Evolutionary conservation across 495 filamentous ascomycete genomes (phyloP).

Genomic region (Bacidia rubella): DNA sequence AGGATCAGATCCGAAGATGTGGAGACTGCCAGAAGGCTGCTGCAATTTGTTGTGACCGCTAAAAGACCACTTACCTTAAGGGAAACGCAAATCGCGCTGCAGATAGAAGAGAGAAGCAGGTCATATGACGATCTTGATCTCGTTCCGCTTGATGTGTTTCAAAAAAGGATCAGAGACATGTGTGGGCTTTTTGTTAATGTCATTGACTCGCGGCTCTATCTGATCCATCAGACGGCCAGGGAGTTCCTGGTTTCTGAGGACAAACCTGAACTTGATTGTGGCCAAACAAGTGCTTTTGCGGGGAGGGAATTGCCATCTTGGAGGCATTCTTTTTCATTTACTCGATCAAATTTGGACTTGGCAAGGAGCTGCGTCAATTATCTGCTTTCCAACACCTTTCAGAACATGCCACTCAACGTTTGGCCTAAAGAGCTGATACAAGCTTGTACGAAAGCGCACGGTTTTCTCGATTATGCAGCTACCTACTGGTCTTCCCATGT

Average conservation of each 20-base stretch:
- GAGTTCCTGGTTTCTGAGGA: too few species aligned
- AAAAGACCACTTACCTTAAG: constrained; percentile 23
- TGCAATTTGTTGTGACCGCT: constrained; percentile 29
- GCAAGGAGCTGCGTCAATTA: background rate
- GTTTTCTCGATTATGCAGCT: too few species aligned
- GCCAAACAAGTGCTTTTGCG: too few species aligned
- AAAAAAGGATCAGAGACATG: constrained; percentile 20
- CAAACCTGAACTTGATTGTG: too few species aligned
- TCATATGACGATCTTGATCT: constrained; percentile 18
- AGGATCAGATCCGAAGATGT: constrained; percentile 20
- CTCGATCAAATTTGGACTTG: background rate
- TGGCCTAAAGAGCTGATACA: background rate
- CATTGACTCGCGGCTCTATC: constrained; percentile 22
- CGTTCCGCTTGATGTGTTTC: constrained; percentile 16
- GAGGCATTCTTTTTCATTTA: background rate
- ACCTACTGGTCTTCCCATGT: too few species aligned
- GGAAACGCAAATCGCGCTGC: constrained; percentile 29
- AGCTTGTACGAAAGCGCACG: too few species aligned
- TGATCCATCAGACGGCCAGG: constrained; percentile 30
- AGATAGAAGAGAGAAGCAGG: constrained; percentile 13
- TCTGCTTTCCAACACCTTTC: background rate
- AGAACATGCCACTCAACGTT: background rate
- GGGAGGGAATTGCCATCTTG: too few species aligned
- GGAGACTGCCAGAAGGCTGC: constrained; percentile 17
- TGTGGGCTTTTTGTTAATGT: constrained; percentile 30